Base-by-base conservation (phyloP, 2,329 filamentous ascomycete species). In the Stachybotrys echinatus region DNA sequence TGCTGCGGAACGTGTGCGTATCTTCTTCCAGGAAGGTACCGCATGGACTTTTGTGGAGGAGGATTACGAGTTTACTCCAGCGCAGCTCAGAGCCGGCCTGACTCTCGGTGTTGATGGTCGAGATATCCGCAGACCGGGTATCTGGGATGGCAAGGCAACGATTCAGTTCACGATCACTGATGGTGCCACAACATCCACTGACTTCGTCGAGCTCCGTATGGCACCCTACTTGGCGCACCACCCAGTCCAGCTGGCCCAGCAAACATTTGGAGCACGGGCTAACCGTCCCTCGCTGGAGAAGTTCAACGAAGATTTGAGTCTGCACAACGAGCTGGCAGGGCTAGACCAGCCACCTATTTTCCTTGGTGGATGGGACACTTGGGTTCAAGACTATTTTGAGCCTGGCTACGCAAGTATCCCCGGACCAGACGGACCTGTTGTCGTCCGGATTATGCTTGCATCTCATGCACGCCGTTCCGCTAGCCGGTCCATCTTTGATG, bases 151-250 rank as follows among this genome's bases (percentile, higher is more conserved):
- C 0, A 52, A 55, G 2, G 61, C 58, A 38, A 60, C 17, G 6
- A 56, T 62, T 18, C 54, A 55, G 18, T 69, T 71, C 39, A 55
- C 57, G 12, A 60, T 72, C 4, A 45, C 54, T 2, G 58, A 63
- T 20, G 56, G 57, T 27, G n/a, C n/a, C n/a, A n/a, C n/a, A n/a
- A n/a, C n/a, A n/a, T n/a, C n/a, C n/a, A n/a, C n/a, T n/a, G 65
- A 67, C 23, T 53, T 47, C 0, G 66, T 71, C 3, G 54, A 55
- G 6, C 50, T 72, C 0, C 61, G 61, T 0, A 60, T 69, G 19
- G 68, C 69, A 2, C 68, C 69, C 0, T 59, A 71, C 0, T 51
- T 72, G 6, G 61, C 59, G 0, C 67, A 73, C 38, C 66, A 71
- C 42, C 68, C 70, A 42, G 57, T 60, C 1, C 65, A 72, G n/a